These are phyloP conservation scores for Phytophthora hibernalis DNA, from an alignment of 352 stramenopile genomes.

Conservation along the genomic window DNA sequence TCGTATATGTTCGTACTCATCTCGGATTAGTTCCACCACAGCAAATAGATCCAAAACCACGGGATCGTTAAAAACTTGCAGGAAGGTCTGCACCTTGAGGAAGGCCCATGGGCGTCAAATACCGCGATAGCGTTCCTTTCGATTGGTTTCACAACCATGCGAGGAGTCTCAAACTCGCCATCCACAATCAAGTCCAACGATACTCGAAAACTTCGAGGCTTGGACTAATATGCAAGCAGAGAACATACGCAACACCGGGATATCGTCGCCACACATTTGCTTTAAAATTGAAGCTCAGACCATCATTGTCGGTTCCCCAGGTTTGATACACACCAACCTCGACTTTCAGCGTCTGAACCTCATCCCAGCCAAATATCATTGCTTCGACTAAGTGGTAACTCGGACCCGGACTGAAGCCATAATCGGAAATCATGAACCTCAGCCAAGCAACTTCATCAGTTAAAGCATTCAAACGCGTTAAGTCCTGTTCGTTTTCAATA, in stretches of 20 bases:
- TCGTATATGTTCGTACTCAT: no score
- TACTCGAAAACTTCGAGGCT: neutral
- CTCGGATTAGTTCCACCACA: no score
- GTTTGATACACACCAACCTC: conserved; percentile 5
- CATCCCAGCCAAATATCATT: no score
- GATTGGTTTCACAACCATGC: neutral
- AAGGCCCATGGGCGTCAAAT: neutral
- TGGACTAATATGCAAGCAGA: neutral
- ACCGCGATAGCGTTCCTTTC: neutral
- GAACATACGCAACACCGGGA: conserved; percentile 5
- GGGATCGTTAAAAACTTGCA: neutral
- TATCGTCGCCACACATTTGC: conserved; percentile 10
- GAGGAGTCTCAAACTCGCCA: neutral
- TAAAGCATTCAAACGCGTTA: no score
- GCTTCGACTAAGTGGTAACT: no score
- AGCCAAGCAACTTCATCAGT: no score
- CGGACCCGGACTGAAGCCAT: no score
- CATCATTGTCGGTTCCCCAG: neutral
- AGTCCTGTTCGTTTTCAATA: neutral
- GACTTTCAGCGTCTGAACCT: conserved; percentile 19
- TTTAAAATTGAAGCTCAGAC: neutral
- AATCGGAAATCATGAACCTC: no score
- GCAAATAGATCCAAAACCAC: neutral
- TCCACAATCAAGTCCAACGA: conserved; percentile 6
- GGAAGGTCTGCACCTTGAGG: neutral